phyloP scores from a whole-genome alignment of 2,329 filamentous ascomycete genomes.

The Calonectria pteridis region DNA sequence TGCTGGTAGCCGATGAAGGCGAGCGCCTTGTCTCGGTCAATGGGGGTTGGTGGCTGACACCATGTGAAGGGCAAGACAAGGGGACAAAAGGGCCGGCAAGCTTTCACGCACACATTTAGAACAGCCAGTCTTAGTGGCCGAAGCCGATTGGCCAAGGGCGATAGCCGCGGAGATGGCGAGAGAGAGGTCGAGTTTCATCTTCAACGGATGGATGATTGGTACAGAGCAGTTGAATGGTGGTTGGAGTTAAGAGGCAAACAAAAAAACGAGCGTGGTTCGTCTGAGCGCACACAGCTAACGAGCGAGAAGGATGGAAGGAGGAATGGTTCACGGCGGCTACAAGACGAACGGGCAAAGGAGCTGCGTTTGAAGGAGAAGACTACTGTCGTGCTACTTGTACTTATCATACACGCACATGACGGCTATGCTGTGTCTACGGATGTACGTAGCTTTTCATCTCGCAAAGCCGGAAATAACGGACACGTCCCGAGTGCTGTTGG shows the following conservation, averaged over 20 bases:
- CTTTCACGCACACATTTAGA: slow-evolving; percentile 13
- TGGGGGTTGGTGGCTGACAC: background rate
- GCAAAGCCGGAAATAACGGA: background rate
- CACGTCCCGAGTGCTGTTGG: background rate
- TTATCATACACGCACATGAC: background rate
- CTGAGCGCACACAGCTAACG: background rate
- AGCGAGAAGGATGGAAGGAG: background rate
- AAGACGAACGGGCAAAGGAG: background rate
- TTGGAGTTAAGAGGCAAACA: too few species aligned
- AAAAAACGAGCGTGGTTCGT: background rate
- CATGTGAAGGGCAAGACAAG: background rate
- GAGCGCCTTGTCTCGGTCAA: background rate
- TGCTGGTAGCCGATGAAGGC: background rate
- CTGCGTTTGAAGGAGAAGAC: background rate
- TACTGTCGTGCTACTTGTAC: slow-evolving; percentile 3
- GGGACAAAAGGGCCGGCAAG: background rate
- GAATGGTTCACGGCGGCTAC: background rate
- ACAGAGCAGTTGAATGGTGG: background rate
- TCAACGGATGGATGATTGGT: background rate
- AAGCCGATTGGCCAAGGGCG: background rate
- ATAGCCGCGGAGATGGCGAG: background rate
- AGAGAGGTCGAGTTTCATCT: slow-evolving; percentile 5
- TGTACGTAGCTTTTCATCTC: background rate
- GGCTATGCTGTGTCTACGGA: background rate
- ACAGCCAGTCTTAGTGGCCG: background rate